Evolutionary conservation across 2,329 filamentous ascomycete genomes (phyloP).

Genomic region (Colletotrichum karsti): DNA sequence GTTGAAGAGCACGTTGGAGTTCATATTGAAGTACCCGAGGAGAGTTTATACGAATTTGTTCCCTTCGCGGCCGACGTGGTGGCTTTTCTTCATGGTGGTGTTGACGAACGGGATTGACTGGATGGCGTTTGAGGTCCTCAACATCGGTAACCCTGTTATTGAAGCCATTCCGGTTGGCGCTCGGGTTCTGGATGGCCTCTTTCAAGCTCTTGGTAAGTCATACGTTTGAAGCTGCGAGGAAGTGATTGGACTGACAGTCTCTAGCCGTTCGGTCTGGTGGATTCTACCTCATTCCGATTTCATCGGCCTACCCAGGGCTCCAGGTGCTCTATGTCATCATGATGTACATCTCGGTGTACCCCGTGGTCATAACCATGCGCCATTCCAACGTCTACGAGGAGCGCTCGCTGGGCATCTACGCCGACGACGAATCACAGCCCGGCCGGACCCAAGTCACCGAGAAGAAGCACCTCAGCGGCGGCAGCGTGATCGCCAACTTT

Average conservation of each 20-base stretch:
- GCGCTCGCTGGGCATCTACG: slow-evolving; percentile 69
- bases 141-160: slow-evolving; percentile 67
- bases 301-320: slow-evolving; percentile 63
- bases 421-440: slow-evolving; percentile 36
- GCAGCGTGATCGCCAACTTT: slow-evolving; percentile 36
- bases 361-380: slow-evolving; percentile 70
- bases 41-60: slow-evolving; percentile 72
- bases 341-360: slow-evolving; percentile 74
- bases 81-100: slow-evolving; percentile 68
- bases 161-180: slow-evolving; percentile 59
- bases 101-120: slow-evolving; percentile 70
- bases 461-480: slow-evolving; percentile 34
- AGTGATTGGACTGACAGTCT: neutral
- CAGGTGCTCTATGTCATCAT: slow-evolving; percentile 70
- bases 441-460: slow-evolving; percentile 9
- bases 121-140: slow-evolving; percentile 72
- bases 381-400: slow-evolving; percentile 80
- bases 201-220: slow-evolving; percentile 65
- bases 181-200: slow-evolving; percentile 70
- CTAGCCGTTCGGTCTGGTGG: slow-evolving; percentile 70
- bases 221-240: neutral
- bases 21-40: slow-evolving; percentile 64
- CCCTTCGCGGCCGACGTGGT: slow-evolving; percentile 70
- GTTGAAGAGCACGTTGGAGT: slow-evolving; percentile 59
- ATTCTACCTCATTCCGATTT: slow-evolving; percentile 71